phyloP scores from a whole-genome alignment of 306 rosid genomes.

The Malus fusca region DNA sequence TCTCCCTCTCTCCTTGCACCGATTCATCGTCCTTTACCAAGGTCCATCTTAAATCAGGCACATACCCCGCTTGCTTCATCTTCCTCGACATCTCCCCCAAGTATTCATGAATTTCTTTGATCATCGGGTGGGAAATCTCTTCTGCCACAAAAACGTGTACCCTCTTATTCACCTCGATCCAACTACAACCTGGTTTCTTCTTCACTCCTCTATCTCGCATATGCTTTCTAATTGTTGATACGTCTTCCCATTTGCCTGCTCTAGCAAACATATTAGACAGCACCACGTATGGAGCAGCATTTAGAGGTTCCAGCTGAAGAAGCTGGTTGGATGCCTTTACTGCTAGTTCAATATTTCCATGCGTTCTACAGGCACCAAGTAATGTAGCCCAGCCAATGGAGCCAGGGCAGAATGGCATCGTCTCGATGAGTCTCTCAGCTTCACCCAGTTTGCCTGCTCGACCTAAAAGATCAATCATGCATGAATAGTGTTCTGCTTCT shows the following conservation, averaged over 20 bases:
- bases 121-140: constrained; percentile 71
- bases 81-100: constrained; percentile 49
- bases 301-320: constrained; percentile 56
- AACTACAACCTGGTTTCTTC: constrained; percentile 82
- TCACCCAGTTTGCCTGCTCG: constrained; percentile 63
- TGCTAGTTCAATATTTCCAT: constrained; percentile 75
- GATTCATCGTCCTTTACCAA: constrained; percentile 49
- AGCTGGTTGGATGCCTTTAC: constrained; percentile 57
- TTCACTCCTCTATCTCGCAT: constrained; percentile 73
- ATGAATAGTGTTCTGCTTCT: constrained; percentile 65
- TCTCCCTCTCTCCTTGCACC: constrained; percentile 57
- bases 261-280: constrained; percentile 61
- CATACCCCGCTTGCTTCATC: constrained; percentile 61
- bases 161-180: constrained; percentile 68
- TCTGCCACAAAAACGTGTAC: constrained; percentile 63
- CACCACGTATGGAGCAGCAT: constrained; percentile 58
- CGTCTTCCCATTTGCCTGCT: constrained; percentile 65
- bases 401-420: constrained; percentile 65
- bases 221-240: constrained; percentile 43
- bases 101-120: constrained; percentile 54
- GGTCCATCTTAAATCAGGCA: constrained; percentile 56
- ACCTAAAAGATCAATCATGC: constrained; percentile 81
- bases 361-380: constrained; percentile 77
- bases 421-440: constrained; percentile 67
- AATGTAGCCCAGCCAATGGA: constrained; percentile 69